phyloP scores from a whole-genome alignment of 2,329 filamentous ascomycete species.

The Diaporthe caulivora region DNA sequence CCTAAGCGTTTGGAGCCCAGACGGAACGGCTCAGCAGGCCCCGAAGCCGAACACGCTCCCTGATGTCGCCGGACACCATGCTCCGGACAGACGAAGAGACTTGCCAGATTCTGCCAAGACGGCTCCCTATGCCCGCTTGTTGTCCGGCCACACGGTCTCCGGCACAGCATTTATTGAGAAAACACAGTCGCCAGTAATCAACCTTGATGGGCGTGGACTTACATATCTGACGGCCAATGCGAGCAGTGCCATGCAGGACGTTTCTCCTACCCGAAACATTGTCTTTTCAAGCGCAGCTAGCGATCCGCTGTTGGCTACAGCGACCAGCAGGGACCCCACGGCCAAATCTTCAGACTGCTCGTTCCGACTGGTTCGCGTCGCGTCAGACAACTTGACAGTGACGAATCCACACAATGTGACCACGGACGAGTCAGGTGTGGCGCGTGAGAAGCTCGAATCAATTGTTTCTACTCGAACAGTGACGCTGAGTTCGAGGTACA shows the following conservation, averaged over 20 bases:
- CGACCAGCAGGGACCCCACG: not conserved
- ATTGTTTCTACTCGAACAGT: not conserved
- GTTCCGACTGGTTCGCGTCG: not conserved
- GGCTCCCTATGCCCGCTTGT: not conserved
- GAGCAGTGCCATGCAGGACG: conserved; percentile 16
- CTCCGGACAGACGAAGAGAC: not conserved
- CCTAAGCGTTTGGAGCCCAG: conserved; percentile 58
- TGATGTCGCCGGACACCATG: not conserved
- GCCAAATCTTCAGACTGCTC: conserved; percentile 1
- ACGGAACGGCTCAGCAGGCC: conserved; percentile 45
- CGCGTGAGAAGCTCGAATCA: not conserved
- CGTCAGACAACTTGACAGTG: not conserved
- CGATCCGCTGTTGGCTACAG: not conserved
- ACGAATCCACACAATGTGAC: too few relatives aligned
- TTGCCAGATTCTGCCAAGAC: not conserved
- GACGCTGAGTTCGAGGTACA: not conserved
- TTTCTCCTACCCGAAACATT: conserved; percentile 25
- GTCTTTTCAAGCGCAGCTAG: conserved; percentile 29
- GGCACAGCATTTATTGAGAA: conserved; percentile 13
- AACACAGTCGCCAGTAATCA: not conserved
- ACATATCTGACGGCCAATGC: conserved; percentile 10
- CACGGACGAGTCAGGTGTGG: not conserved
- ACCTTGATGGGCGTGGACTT: conserved; percentile 9
- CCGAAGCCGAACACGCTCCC: not conserved
- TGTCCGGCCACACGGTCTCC: not conserved